Evolutionary conservation across 768 basidiomycete genomes (phyloP).

Genomic region (Termitomyces sp.): DNA sequence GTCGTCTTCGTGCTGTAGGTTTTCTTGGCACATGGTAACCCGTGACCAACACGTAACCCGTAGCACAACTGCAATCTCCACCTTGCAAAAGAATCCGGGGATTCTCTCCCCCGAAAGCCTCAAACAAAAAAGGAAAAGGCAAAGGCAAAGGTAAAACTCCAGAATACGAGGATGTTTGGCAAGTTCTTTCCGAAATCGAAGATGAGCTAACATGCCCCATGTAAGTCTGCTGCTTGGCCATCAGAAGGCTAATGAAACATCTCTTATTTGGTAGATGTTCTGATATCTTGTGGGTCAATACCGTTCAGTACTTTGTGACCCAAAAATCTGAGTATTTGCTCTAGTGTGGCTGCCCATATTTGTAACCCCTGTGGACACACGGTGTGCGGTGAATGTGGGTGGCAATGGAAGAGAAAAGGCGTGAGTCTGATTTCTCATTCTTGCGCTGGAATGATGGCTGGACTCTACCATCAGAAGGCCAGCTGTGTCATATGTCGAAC

Average conservation of each 20-base stretch:
- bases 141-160: constrained; percentile 36
- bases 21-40: neutral
- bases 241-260: neutral
- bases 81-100: constrained; percentile 11
- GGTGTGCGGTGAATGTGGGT: constrained; percentile 62
- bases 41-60: neutral
- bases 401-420: constrained; percentile 51
- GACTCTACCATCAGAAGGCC: constrained; percentile 21
- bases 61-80: neutral
- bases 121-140: constrained; percentile 39
- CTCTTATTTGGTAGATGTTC: constrained; percentile 44
- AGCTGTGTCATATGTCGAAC: constrained; percentile 61
- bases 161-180: constrained; percentile 15
- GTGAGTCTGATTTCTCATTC: constrained; percentile 26
- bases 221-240: constrained; percentile 33
- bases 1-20: neutral
- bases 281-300: constrained; percentile 54
- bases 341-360: constrained; percentile 50
- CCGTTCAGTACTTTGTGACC: neutral
- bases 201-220: constrained; percentile 68
- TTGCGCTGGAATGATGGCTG: constrained; percentile 1
- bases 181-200: constrained; percentile 44
- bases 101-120: constrained; percentile 6
- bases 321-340: constrained; percentile 17
- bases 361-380: constrained; percentile 73